Evolutionary conservation across 2,329 filamentous ascomycete genomes (phyloP), one percentile per base, ranked within the genome.

Genomic region (Colletotrichum magnum): DNA sequence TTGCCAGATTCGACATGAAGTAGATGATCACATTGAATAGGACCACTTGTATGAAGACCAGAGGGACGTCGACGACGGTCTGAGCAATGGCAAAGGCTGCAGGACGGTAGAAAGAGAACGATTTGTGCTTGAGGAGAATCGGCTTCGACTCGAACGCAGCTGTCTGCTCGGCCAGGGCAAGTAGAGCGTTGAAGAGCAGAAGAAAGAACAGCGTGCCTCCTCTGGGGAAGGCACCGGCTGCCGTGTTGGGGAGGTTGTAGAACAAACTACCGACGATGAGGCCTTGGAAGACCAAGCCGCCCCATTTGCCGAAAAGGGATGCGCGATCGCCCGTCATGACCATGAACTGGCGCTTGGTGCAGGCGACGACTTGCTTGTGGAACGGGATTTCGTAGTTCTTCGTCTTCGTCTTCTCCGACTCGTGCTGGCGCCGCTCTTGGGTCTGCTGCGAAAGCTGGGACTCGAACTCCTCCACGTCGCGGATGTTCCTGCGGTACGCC

Each of bases 51-150:
- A 90, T 77, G 18, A 89, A 78, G 0, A 89, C 84, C 9, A 90
- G 77, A 0, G 89, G 88, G 1, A 89, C 77, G 73, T 91, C 77
- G 10, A 77, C 74, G 4, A 75, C 52, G 2, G 74, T 77, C 54
- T 78, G 76, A 2, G 76, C 77, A 6, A 79, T 61, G 7, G 88
- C 88, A 69, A 86, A 89, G 18, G 89, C 88, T 0, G 87, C 82
- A 2, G 89, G 89, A 4, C 87, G 87, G 71, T 92, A 92, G 77
- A 93, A 92, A 0, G 89, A 89, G 72, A 92, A 93, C 26, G 86
- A 89, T 75, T 92, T 92, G 78, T 93, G 91, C 76, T 93, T 93
- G 61, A 92, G 79, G 47, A 93, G 78, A 64, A 93, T 92, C 0
- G 90, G 90, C 52, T 90, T 87, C 24, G 85, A 86, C 56, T 85